Base-by-base conservation (phyloP, 306 rosid species). In the Quercus engelmannii region DNA sequence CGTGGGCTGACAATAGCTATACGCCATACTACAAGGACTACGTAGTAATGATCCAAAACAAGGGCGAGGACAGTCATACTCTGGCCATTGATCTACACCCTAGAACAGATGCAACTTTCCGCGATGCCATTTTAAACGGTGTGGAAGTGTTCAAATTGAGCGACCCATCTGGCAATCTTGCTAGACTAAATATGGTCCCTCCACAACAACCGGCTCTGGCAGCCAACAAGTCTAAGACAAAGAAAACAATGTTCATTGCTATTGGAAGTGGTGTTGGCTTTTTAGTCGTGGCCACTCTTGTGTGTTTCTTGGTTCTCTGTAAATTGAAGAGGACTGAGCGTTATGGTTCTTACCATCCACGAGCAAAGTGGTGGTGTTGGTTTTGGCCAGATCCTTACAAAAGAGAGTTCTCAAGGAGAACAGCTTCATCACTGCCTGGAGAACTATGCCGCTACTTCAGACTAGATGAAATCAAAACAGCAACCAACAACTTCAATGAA, bases 101-200 rank as follows among this genome's bases (percentile, higher is more conserved):
- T 15, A 1, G 1, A 30, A 1, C 6, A 65, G 21, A 41, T 1
- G 3, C 12, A 1, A 4, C 5, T 6, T 2, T 30, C 1, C 0
- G 1, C 25, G 49, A 80, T 26, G 84, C 23, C 1, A 57, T 76
- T 13, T 26, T 84, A 75, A 84, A 84, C 19, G 87, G 84, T 2
- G 3, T 80, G 0, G 87, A 84, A 52, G 55, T 84, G 21, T 80
- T 84, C 74, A 84, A 84, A 59, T 15, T 80, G 2, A 80, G 23
- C n/a, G 38, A 67, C 75, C 0, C 33, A 1, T 10, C 1, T 1
- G 61, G 73, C 1, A 80, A 80, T 15, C 82, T 84, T 1, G 87
- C 13, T 0, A 41, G 77, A 0, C 4, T 51, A n/a, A 76, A 19
- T 2, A 81, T 74, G 0, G 74, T 10, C 4, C 20, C 12, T 9